phyloP scores from a whole-genome alignment of 1,139 yeast genomes.

The Taphrina deformans region DNA sequence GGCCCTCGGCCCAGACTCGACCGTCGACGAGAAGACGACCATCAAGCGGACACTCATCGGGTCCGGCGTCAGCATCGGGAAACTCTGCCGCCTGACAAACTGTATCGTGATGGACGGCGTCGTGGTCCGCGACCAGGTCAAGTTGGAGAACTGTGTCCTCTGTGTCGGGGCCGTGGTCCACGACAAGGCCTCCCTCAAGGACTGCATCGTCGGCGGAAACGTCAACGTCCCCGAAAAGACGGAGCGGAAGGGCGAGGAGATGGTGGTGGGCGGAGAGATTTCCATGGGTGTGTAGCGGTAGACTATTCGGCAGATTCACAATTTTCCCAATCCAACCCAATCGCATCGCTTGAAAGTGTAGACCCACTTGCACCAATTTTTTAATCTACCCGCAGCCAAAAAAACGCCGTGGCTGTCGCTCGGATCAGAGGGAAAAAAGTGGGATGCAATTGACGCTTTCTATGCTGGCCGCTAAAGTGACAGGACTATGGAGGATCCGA shows the following conservation, averaged over 20 bases:
- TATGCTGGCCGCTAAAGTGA: no score
- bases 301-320: no score
- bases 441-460: no score
- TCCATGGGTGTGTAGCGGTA: conserved; percentile 13
- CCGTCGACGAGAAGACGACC: conserved; percentile 73
- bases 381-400: conserved; percentile 4
- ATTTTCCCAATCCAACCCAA: no score
- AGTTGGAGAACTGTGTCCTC: conserved; percentile 82
- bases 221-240: conserved; percentile 33
- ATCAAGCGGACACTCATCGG: conserved; percentile 85
- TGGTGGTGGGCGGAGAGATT: conserved; percentile 20
- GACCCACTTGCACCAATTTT: not conserved
- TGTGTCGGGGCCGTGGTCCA: conserved; percentile 66
- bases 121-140: conserved; percentile 62
- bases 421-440: no score
- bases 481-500: no score
- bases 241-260: conserved; percentile 24
- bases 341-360: no score
- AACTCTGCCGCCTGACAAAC: conserved; percentile 82
- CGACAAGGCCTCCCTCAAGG: conserved; percentile 32
- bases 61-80: conserved; percentile 72
- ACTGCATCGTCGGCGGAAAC: conserved; percentile 36
- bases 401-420: no score
- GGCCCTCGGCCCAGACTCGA: conserved; percentile 60
- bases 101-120: conserved; percentile 75